Conservation (phyloP, 163 green algal species). For the Scenedesmus sp. region DNA sequence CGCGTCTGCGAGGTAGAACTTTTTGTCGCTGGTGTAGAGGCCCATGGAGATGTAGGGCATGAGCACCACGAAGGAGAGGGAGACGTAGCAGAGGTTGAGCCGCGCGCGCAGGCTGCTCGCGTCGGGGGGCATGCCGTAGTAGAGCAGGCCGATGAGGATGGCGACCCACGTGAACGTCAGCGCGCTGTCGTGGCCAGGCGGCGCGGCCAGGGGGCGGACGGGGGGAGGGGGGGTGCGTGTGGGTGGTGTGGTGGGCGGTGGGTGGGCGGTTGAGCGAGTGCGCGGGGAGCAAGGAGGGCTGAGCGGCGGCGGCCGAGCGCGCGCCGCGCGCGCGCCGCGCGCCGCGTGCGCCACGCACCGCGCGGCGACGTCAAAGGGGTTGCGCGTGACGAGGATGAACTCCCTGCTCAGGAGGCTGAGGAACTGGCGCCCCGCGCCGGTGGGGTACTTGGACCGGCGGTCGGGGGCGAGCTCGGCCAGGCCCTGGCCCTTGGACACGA, state of each 20-base stretch:
- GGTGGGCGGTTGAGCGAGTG: no score
- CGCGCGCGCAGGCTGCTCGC: not conserved
- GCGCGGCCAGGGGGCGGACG: constrained; percentile 50
- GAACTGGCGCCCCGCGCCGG: constrained; percentile 19
- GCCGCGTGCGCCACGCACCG: no score
- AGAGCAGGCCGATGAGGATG: constrained; percentile 56
- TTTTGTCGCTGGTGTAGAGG: constrained; percentile 52
- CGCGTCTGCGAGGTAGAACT: constrained; percentile 52
- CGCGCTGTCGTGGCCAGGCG: no score
- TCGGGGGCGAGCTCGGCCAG: not conserved
- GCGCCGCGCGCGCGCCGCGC: no score
- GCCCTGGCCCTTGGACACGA: not conserved
- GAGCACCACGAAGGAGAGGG: constrained; percentile 14
- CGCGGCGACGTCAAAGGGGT: constrained; percentile 59
- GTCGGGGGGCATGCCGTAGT: constrained; percentile 43
- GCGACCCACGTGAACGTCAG: constrained; percentile 65
- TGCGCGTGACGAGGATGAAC: constrained; percentile 50
- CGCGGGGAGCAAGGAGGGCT: not conserved
- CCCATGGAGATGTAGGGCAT: constrained; percentile 49
- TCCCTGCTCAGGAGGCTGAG: constrained; percentile 18
- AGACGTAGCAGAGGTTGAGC: constrained; percentile 30
- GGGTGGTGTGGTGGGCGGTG: no score
- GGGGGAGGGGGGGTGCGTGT: no score
- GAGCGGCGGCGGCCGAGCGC: not conserved
- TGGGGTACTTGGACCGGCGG: constrained; percentile 21